These are phyloP conservation scores for Quercus dentata DNA, from an alignment of 306 rosid genomes.

Conservation along the genomic window DNA sequence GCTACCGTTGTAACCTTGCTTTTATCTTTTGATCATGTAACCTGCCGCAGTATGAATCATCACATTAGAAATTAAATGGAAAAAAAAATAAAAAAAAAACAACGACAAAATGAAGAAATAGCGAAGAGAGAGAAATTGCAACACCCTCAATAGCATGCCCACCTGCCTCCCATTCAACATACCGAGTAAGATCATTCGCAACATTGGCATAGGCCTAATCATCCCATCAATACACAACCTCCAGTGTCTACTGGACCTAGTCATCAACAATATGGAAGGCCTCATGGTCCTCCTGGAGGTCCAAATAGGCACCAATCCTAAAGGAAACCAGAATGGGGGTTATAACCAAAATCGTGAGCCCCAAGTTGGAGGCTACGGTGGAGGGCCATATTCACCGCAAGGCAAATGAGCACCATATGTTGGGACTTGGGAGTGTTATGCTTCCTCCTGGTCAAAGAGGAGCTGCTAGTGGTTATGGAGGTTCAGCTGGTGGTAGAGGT, in stretches of 20 bases:
- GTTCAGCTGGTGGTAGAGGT: conserved; percentile 45
- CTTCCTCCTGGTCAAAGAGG: conserved; percentile 63
- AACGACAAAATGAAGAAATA: conserved; percentile 56
- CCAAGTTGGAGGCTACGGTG: conserved; percentile 48
- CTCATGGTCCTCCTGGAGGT: conserved; percentile 46
- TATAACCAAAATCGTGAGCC: conserved; percentile 39
- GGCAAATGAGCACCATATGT: conserved; percentile 59
- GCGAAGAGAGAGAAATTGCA: conserved; percentile 56
- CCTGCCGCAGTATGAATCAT: conserved; percentile 65
- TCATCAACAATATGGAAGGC: conserved; percentile 48
- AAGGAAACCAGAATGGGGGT: conserved; percentile 44
- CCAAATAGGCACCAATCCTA: conserved; percentile 44
- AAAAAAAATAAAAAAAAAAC: conserved; percentile 64
- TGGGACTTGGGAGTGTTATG: conserved; percentile 36
- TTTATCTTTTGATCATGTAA: conserved; percentile 23
- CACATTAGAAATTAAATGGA: conserved; percentile 44
- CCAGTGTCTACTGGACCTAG: conserved; percentile 42
- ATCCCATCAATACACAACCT: conserved; percentile 39
- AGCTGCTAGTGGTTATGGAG: conserved; percentile 46
- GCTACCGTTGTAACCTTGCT: no score
- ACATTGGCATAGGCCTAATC: conserved; percentile 44
- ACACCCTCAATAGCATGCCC: no score
- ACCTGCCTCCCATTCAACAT: no score
- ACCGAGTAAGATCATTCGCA: conserved; percentile 30
- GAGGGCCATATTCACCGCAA: conserved; percentile 60